A percentile compares a stretch with the other conserved stretches of the same genome.
These are phyloP conservation scores for Fraxinus xanthoxyloides DNA, from an alignment of 305 asterid genomes.

Conservation along the genomic window DNA sequence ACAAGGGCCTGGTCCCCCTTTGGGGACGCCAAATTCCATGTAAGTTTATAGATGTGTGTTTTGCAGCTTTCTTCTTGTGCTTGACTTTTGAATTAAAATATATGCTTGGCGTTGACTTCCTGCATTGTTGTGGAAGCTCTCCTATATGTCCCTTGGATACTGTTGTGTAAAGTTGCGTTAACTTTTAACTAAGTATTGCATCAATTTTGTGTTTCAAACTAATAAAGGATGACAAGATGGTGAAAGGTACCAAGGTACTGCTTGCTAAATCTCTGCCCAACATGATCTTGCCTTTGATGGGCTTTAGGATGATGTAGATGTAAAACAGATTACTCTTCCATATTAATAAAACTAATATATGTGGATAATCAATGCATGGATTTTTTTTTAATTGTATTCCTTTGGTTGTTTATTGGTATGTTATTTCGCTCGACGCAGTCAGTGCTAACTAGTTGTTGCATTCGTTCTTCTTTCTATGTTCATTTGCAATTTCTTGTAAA, in stretches of 20 bases:
- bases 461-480: neutral
- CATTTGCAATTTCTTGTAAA: neutral
- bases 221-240: neutral
- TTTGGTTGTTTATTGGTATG: neutral
- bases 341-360: neutral
- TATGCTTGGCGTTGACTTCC: neutral
- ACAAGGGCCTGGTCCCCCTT: slow-evolving; percentile 86
- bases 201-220: neutral
- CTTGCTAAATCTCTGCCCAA: neutral
- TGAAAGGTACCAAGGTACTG: neutral
- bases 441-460: neutral
- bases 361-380: neutral
- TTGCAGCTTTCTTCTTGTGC: neutral
- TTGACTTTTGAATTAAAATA: neutral
- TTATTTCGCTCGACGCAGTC: neutral
- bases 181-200: neutral
- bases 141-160: neutral
- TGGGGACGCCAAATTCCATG: slow-evolving; percentile 98
- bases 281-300: neutral
- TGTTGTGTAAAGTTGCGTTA: neutral
- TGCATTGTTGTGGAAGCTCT: neutral
- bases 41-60: slow-evolving; percentile 32
- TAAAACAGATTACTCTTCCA: neutral
- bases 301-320: neutral
- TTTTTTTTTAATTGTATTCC: neutral